phyloP scores from a whole-genome alignment of 805 yeast genomes.

The Starmerella floricola region DNA sequence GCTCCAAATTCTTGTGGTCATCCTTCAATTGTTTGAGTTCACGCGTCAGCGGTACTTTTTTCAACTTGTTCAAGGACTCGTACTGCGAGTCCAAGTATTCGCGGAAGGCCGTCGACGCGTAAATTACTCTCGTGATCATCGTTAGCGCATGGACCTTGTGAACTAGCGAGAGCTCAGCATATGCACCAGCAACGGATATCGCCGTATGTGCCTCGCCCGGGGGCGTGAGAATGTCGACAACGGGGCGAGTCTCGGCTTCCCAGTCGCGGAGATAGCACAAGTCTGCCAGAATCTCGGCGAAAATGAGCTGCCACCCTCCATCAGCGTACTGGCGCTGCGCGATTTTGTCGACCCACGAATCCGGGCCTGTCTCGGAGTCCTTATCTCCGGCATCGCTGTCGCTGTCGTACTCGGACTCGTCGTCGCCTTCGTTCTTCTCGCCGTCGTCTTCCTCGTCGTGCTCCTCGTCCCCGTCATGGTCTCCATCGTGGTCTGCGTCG shows the following conservation, averaged over 20 bases:
- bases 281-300: constrained; percentile 58
- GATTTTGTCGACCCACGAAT: constrained; percentile 63
- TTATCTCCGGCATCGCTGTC: not conserved
- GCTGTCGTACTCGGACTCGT: constrained; percentile 9
- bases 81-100: constrained; percentile 53
- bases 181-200: constrained; percentile 40
- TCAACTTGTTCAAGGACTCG: constrained; percentile 47
- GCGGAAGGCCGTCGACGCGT: constrained; percentile 48
- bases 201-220: constrained; percentile 33
- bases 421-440: constrained; percentile 18
- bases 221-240: constrained; percentile 43
- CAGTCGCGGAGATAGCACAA: constrained; percentile 49
- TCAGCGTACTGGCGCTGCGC: constrained; percentile 63
- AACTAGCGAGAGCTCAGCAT: constrained; percentile 42
- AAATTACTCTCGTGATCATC: constrained; percentile 51
- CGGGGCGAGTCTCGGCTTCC: constrained; percentile 37
- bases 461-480: not conserved
- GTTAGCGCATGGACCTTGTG: constrained; percentile 47
- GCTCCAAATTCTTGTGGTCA: constrained; percentile 28
- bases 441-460: constrained; percentile 29
- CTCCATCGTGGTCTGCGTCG: constrained; percentile 26
- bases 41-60: constrained; percentile 56
- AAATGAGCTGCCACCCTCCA: constrained; percentile 72
- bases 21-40: constrained; percentile 43
- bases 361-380: constrained; percentile 1